These are phyloP conservation scores for Trichoderma simmonsii DNA, from an alignment of 2,329 filamentous ascomycete genomes.

Conservation along the genomic window DNA sequence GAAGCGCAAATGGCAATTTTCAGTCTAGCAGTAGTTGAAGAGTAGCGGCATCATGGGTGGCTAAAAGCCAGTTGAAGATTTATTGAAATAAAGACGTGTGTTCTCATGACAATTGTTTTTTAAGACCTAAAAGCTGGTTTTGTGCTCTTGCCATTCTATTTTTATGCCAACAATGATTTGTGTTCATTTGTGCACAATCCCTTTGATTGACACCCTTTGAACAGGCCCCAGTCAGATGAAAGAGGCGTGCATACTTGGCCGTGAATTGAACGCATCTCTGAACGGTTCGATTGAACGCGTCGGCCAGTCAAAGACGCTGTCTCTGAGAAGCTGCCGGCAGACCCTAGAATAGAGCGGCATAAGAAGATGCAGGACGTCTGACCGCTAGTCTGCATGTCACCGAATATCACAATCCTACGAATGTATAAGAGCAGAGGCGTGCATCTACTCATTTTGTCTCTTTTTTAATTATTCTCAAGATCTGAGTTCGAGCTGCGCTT, in stretches of 20 bases:
- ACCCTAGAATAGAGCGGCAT: not conserved
- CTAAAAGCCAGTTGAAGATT: not conserved
- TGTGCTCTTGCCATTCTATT: not conserved
- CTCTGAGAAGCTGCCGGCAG: not conserved
- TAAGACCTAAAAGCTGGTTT: too few relatives aligned
- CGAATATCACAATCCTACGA: not conserved
- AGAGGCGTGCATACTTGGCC: not conserved
- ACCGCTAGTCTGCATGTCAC: slow-evolving; percentile 7
- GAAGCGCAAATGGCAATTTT: not conserved
- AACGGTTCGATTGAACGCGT: not conserved
- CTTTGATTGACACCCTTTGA: not conserved
- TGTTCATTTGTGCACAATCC: not conserved
- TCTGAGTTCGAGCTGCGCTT: not conserved
- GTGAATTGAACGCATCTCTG: not conserved
- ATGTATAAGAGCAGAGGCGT: not conserved
- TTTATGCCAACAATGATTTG: not conserved
- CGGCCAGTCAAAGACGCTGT: not conserved
- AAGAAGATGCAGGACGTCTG: not conserved
- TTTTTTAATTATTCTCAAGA: not conserved
- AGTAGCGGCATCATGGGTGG: not conserved
- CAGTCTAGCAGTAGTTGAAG: not conserved
- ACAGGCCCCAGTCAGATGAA: not conserved
- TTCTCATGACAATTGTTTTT: not conserved
- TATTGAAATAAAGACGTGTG: not conserved
- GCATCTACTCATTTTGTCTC: not conserved